phyloP scores from a whole-genome alignment of 2,329 filamentous ascomycete species.

The Clarireedia hainanense region DNA sequence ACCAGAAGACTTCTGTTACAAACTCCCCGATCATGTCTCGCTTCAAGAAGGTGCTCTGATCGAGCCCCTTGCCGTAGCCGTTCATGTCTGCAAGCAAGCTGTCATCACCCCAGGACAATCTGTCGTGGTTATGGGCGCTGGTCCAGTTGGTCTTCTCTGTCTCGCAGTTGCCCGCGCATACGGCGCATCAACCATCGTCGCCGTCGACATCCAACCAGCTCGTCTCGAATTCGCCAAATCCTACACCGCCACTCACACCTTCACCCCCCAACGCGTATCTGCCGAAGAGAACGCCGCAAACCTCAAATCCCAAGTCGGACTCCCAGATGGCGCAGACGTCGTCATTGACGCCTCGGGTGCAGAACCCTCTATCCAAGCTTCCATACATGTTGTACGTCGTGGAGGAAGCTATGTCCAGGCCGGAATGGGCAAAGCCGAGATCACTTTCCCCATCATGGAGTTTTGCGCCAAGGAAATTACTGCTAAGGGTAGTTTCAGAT shows the following conservation, averaged over 20 bases:
- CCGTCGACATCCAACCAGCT: constrained; percentile 75
- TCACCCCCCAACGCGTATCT: constrained; percentile 52
- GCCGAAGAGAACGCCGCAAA: constrained; percentile 68
- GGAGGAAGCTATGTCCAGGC: constrained; percentile 78
- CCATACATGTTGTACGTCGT: constrained; percentile 59
- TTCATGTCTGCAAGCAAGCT: constrained; percentile 75
- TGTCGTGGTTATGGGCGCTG: constrained; percentile 79
- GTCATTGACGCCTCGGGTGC: constrained; percentile 77
- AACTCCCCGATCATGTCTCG: constrained; percentile 68
- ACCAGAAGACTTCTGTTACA: constrained; percentile 88
- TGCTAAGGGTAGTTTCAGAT: constrained; percentile 81
- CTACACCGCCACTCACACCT: constrained; percentile 66
- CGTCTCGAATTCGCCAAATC: constrained; percentile 70
- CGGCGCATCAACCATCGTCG: constrained; percentile 78
- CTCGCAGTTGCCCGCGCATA: constrained; percentile 77
- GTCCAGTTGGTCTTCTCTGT: constrained; percentile 81
- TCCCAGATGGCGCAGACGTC: constrained; percentile 63
- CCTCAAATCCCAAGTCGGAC: constrained; percentile 53
- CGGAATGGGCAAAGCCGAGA: constrained; percentile 83
- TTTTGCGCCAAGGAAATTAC: constrained; percentile 86
- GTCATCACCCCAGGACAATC: constrained; percentile 63
- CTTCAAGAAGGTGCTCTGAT: constrained; percentile 85
- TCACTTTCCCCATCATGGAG: constrained; percentile 86
- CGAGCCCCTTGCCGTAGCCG: constrained; percentile 80
- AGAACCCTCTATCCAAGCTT: constrained; percentile 69